Percentiles rank a stretch among this genome's conserved stretches.
phyloP scores from a whole-genome alignment of 2,329 filamentous ascomycete genomes.

The Talaromyces sp. region DNA sequence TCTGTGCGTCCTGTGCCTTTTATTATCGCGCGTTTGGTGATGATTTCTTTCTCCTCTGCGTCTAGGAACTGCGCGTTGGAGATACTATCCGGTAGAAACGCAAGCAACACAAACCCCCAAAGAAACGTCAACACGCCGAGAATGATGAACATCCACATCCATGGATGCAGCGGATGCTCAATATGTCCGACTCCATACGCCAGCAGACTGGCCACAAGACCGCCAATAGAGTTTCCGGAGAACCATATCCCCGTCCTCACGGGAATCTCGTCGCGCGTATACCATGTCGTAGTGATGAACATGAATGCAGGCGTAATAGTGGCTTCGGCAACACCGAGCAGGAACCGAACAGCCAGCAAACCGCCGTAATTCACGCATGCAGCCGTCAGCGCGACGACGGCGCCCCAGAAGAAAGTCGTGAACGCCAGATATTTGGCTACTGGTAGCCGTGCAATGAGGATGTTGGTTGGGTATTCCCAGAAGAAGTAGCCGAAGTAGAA shows the following conservation, averaged over 20 bases:
- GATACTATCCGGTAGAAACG: conserved; percentile 45
- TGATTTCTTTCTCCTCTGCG: conserved; percentile 43
- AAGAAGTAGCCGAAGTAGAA: conserved; percentile 42
- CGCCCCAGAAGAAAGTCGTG: conserved; percentile 63
- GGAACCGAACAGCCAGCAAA: conserved; percentile 62
- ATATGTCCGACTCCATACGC: conserved; percentile 61
- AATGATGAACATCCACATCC: conserved; percentile 60
- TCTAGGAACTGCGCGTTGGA: conserved; percentile 44
- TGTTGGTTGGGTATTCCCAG: conserved; percentile 65
- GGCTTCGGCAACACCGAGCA: conserved; percentile 56
- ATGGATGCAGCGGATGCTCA: conserved; percentile 46
- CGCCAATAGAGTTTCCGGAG: conserved; percentile 50
- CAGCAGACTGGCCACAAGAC: conserved; percentile 55
- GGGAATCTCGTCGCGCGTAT: conserved; percentile 47
- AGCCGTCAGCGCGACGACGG: conserved; percentile 59
- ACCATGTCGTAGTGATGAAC: conserved; percentile 53
- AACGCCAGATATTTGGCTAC: conserved; percentile 64
- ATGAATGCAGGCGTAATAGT: conserved; percentile 51
- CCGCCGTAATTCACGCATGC: conserved; percentile 59
- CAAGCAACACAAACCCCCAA: conserved; percentile 25
- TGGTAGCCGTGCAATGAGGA: conserved; percentile 61
- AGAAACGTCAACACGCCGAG: conserved; percentile 44
- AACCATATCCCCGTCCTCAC: conserved; percentile 54
- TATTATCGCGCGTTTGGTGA: conserved; percentile 50
- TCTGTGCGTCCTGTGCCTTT: conserved; percentile 52